These are phyloP conservation scores for Penicillium longicatenatum DNA, from an alignment of 495 filamentous ascomycete species.

Conservation along the genomic window DNA sequence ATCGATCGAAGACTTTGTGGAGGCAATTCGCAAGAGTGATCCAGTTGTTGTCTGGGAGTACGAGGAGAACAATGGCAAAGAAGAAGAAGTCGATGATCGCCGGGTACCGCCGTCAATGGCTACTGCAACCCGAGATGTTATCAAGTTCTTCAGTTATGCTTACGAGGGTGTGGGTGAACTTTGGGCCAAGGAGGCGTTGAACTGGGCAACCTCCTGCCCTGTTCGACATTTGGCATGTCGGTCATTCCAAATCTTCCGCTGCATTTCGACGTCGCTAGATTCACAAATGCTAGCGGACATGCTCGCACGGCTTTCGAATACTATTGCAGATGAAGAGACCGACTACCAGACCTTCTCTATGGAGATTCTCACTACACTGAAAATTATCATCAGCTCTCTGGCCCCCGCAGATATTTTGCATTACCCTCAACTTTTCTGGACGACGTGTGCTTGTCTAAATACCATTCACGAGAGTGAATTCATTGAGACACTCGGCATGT, in stretches of 20 bases:
- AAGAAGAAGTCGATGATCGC: constrained; percentile 63
- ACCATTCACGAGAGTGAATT: constrained; percentile 96
- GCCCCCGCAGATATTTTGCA: constrained; percentile 76
- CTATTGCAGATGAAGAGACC: constrained; percentile 86
- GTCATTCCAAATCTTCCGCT: constrained; percentile 96
- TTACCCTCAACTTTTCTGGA: constrained; percentile 96
- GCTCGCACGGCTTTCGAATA: constrained; percentile 91
- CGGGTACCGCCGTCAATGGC: constrained; percentile 89
- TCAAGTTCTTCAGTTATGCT: constrained; percentile 79
- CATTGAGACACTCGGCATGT: constrained; percentile 84
- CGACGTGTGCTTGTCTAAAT: constrained; percentile 90
- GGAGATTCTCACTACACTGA: constrained; percentile 93
- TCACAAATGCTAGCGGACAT: constrained; percentile 94
- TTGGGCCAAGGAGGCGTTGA: constrained; percentile 85
- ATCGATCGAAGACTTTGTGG: constrained; percentile 84
- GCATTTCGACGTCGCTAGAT: constrained; percentile 85
- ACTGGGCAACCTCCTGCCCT: constrained; percentile 95
- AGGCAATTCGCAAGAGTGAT: constrained; percentile 85
- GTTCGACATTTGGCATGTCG: constrained; percentile 95
- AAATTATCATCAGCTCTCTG: constrained; percentile 82
- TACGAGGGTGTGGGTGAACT: constrained; percentile 87
- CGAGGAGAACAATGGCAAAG: constrained; percentile 83
- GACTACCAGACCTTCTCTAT: constrained; percentile 96
- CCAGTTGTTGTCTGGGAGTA: constrained; percentile 88
- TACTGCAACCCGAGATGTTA: constrained; percentile 73